Evolutionary conservation across 192 early-diverging fungal species (phyloP), one percentile per base, ranked within the genome.

Genomic region (Podila clonocystis): DNA sequence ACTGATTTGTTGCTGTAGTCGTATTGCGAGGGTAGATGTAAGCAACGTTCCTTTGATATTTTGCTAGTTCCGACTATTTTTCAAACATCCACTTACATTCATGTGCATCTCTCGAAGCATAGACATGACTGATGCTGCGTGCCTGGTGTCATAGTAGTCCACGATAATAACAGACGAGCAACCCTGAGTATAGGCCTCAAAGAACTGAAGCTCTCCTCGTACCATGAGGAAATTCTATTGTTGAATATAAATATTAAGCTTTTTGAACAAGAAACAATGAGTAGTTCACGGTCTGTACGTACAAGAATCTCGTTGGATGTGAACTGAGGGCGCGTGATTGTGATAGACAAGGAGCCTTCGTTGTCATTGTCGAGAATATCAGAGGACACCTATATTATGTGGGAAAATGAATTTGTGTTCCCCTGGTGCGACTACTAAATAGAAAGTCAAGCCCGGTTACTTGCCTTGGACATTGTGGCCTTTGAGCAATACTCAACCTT

Each of bases 141-240:
- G 65, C 45, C 89, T 76, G 13, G 73, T 75, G 49, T 90, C 89
- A 49, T 82, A 87, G 58, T 82, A 90, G 52, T 89, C 86, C 8
- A 80, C 86, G 11, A 85, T 59, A 41, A 57, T 72, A 58, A 65
- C 30, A 9, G 34, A 62, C 5, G 62, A 64, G 52, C 72, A 72
- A 1, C 62, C 38, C 9, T 62, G 45, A 17, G 41, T 49, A 15
- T 82, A 60, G n/a, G 60, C 58, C 49, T 83, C 74, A 28, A 88
- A 73, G 1, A 63, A 83, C 22, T 63, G 71, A 13, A 88, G 60
- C 41, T 82, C 67, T 6, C 87, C 87, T 70, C 64, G 87, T 8
- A 67, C 63, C 17, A 62, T 58, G 17, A 88, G 60, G 55, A 83
- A 66, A 11, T 50, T 62, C 77, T 85, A 63, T 38, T 41, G 22